Conservation (phyloP, 441 rosid genomes). For the Adansonia rubrostipa region DNA sequence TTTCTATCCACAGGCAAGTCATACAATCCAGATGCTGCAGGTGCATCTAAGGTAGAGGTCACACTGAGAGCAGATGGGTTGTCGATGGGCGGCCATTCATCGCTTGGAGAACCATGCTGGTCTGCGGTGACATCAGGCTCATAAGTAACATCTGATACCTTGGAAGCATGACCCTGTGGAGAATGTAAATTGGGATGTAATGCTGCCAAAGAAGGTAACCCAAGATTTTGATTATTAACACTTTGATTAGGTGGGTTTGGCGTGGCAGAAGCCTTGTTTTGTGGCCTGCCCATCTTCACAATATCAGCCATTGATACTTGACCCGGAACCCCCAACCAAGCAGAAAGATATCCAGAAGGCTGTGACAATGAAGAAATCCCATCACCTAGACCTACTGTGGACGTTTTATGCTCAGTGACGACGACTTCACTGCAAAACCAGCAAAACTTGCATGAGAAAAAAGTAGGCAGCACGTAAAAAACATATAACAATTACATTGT, state of each 20-base stretch:
- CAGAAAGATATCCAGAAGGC: constrained; percentile 68
- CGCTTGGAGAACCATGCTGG: constrained; percentile 54
- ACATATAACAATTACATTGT: neutral
- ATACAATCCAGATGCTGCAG: constrained; percentile 56
- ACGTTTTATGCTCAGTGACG: constrained; percentile 51
- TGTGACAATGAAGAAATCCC: constrained; percentile 54
- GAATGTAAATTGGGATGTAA: constrained; percentile 38
- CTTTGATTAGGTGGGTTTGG: constrained; percentile 42
- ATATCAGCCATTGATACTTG: constrained; percentile 97
- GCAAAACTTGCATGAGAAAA: constrained; percentile 31
- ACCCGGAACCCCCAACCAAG: constrained; percentile 80
- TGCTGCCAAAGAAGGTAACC: constrained; percentile 35
- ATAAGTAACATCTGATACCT: constrained; percentile 42
- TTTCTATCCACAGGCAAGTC: constrained; percentile 54
- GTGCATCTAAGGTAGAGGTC: constrained; percentile 57
- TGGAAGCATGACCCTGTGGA: constrained; percentile 42
- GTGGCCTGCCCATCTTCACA: constrained; percentile 94
- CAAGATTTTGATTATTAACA: constrained; percentile 43
- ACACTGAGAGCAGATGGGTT: constrained; percentile 48
- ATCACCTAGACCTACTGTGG: constrained; percentile 48
- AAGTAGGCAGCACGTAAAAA: neutral
- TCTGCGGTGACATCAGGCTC: constrained; percentile 47
- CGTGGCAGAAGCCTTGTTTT: constrained; percentile 48
- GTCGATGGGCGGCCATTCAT: constrained; percentile 95
- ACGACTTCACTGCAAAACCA: constrained; percentile 60